A percentile compares a stretch with the other conserved stretches of the same genome.
Evolutionary conservation across 2,329 filamentous ascomycete species (phyloP).

Genomic region (Fusarium bulbicola): DNA sequence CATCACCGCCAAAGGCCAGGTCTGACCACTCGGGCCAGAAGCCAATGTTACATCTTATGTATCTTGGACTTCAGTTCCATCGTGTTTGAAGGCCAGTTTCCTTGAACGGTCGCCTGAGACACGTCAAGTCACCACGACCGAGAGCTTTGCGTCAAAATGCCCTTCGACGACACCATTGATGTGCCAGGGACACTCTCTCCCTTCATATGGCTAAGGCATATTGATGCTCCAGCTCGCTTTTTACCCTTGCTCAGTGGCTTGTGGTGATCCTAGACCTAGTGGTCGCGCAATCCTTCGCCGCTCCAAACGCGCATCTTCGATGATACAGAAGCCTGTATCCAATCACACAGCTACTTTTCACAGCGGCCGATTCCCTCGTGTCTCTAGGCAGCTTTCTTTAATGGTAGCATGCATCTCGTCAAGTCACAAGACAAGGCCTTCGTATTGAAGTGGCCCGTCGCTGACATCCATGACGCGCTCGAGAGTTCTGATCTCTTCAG

Average conservation of each 20-base stretch:
- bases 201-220: no score
- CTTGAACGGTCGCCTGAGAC: rapidly evolving
- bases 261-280: not conserved
- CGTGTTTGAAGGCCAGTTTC: rapidly evolving
- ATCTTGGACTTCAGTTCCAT: not conserved
- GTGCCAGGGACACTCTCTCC: no score
- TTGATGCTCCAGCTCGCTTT: not conserved
- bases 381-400: not conserved
- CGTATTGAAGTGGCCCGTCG: no score
- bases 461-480: not conserved
- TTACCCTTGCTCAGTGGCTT: not conserved
- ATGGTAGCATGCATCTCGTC: not conserved
- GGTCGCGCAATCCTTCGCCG: not conserved
- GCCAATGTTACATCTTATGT: rapidly evolving
- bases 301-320: not conserved
- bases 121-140: no score
- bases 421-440: not conserved
- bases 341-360: rapidly evolving
- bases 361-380: rapidly evolving
- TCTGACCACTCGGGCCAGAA: rapidly evolving
- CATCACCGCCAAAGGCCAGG: rapidly evolving
- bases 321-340: not conserved
- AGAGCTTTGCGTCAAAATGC: rapidly evolving
- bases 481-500: not conserved
- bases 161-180: rapidly evolving